phyloP scores from a whole-genome alignment of 768 basidiomycete species.

The Pulveroboletus sp. region DNA sequence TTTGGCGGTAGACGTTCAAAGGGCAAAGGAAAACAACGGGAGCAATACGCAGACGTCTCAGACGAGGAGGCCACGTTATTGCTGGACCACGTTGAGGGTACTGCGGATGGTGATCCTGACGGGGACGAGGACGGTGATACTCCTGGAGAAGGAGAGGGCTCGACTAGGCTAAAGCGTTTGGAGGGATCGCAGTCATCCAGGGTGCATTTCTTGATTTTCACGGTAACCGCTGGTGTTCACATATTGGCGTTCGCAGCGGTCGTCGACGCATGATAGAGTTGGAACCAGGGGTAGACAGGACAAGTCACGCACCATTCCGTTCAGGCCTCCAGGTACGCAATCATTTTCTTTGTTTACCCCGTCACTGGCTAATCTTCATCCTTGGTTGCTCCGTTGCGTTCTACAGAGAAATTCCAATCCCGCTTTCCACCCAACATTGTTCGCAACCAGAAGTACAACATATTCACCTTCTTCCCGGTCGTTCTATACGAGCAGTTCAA shows the following conservation, averaged over 20 bases:
- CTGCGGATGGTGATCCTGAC: conserved; percentile 34
- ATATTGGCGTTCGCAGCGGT: conserved; percentile 10
- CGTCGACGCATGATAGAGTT: conserved; percentile 17
- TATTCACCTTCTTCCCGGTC: conserved; percentile 93
- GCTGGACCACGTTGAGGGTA: conserved; percentile 35
- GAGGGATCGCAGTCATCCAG: conserved; percentile 19
- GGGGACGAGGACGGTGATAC: conserved; percentile 38
- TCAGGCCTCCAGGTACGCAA: conserved; percentile 61
- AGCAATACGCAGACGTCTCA: conserved; percentile 57
- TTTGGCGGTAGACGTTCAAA: conserved; percentile 16
- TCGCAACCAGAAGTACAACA: conserved; percentile 97
- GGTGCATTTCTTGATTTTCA: conserved; percentile 12
- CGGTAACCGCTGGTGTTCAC: not conserved
- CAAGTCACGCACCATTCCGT: conserved; percentile 73
- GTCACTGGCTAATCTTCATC: conserved; percentile 1
- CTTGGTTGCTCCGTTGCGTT: not conserved
- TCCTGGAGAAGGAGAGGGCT: conserved; percentile 29
- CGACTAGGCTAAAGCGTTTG: conserved; percentile 25
- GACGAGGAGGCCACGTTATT: conserved; percentile 56
- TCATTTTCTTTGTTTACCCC: not conserved
- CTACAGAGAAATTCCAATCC: conserved; percentile 63
- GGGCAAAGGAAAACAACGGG: conserved; percentile 45
- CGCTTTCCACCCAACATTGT: conserved; percentile 85
- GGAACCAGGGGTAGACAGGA: conserved; percentile 43
- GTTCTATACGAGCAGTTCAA: conserved; percentile 99